Conservation (phyloP, 2,329 filamentous ascomycete genomes). For the Ophiostoma himal-ulmi region DNA sequence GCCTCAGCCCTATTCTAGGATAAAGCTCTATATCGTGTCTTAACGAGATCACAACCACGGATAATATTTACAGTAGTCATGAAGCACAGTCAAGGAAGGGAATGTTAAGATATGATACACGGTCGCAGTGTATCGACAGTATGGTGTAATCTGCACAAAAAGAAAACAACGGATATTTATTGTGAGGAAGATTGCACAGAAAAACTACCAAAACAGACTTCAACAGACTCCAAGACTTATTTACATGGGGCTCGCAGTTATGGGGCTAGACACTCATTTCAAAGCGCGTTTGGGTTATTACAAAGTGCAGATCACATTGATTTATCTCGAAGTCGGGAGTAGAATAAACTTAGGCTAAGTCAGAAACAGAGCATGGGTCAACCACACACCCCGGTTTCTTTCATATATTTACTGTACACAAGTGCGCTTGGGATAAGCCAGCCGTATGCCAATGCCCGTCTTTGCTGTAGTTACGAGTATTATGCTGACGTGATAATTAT, state of each 20-base stretch:
- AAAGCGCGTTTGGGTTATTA: slow-evolving; percentile 2
- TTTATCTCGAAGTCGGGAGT: slow-evolving; percentile 1
- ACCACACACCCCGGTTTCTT: not conserved
- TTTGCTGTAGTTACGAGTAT: not conserved
- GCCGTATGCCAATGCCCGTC: not conserved
- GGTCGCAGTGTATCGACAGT: not conserved
- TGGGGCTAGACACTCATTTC: slow-evolving; percentile 10
- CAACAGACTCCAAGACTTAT: not conserved
- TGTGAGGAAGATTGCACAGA: not conserved
- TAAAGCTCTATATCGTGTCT: not conserved
- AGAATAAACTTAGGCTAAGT: not conserved
- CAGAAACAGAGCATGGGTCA: not conserved
- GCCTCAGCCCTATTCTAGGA: not conserved
- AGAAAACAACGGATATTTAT: not conserved
- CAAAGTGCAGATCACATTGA: slow-evolving; percentile 1
- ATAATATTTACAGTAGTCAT: not conserved
- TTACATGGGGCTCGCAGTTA: slow-evolving; percentile 4
- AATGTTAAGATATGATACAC: not conserved
- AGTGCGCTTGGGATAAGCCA: not conserved
- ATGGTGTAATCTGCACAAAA: not conserved
- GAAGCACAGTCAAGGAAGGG: not conserved
- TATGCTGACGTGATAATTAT: not conserved
- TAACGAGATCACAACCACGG: not conserved
- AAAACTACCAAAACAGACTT: not conserved
- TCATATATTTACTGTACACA: not conserved